Conservation (phyloP, 495 filamentous ascomycete species). For the Hyaloscypha variabilis region DNA sequence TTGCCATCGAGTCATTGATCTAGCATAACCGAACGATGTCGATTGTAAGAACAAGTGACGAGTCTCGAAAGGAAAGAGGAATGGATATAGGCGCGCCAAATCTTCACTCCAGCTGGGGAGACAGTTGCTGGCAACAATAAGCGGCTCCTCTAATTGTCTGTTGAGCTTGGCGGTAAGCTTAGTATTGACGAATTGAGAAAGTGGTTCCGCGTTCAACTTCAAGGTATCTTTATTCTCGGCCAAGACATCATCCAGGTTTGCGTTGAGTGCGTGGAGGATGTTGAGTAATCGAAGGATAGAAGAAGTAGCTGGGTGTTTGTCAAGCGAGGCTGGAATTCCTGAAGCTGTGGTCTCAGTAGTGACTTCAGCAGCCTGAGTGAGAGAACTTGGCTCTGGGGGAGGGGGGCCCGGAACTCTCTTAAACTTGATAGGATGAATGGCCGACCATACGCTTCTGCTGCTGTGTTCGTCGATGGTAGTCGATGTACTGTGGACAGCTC, state of each 20-base stretch:
- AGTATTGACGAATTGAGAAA: conserved; percentile 97
- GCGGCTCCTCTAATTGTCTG: conserved; percentile 93
- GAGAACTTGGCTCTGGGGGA: conserved; percentile 72
- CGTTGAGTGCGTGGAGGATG: conserved; percentile 91
- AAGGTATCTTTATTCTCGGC: conserved; percentile 77
- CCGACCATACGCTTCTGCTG: conserved; percentile 82
- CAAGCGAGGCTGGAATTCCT: conserved; percentile 78
- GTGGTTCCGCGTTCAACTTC: conserved; percentile 74
- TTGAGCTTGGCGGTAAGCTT: conserved; percentile 99
- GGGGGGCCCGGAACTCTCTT: conserved; percentile 86
- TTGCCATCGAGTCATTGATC: conserved; percentile 98
- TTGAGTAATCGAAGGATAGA: conserved; percentile 88
- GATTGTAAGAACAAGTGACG: conserved; percentile 96
- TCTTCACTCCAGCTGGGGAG: conserved; percentile 97
- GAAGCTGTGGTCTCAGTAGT: conserved; percentile 47
- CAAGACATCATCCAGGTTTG: conserved; percentile 94
- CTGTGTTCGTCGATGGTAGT: conserved; percentile 66
- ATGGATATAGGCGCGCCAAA: conserved; percentile 92
- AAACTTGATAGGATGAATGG: conserved; percentile 90
- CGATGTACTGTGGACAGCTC: conserved; percentile 81
- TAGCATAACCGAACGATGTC: conserved; percentile 96
- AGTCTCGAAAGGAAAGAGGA: conserved; percentile 99
- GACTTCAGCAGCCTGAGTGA: conserved; percentile 56
- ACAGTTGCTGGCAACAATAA: conserved; percentile 97
- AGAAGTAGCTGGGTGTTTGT: conserved; percentile 79